Evolutionary conservation across 768 basidiomycete genomes (phyloP), one percentile per base, ranked within the genome.

Genomic region (Tricholoma saponaceum): DNA sequence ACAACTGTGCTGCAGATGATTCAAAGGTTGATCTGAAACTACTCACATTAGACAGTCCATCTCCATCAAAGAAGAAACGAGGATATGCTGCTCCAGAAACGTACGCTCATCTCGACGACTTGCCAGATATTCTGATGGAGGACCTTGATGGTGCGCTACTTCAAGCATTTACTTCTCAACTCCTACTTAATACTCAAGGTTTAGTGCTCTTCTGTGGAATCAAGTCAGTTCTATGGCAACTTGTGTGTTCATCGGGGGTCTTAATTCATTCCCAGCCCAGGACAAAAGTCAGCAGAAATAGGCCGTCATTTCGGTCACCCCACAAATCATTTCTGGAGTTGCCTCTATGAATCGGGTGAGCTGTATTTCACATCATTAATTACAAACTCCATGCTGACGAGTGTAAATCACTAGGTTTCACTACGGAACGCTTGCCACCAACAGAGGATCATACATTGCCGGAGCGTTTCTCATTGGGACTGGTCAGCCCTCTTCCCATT

Each of bases 171-270:
- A n/a, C n/a, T n/a, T n/a, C n/a, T n/a, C n/a, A n/a, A n/a, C n/a
- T n/a, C n/a, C n/a, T 33, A 32, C 25, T 49, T 8, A 20, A 26
- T 54, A 12, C 37, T 13, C n/a, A n/a, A n/a, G 14, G n/a, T 12
- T 0, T 35, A 93, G 90, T 93, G 22, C 62, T 92, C 13, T 92
- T 94, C 62, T 92, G 90, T 64, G 92, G 92, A 7, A 91, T 94
- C 51, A 95, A 92, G 91, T 91, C 60, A 54, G 78, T 60, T 14
- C 16, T 26, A 23, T 3, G 49, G 32, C 20, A 39, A 6, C n/a
- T n/a, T 39, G 37, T n/a, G n/a, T 39, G 37, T 39, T 7, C 5
- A 12, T 46, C 35, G 53, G 30, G n/a, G 4, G 37, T 33, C 44
- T 39, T 51, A n/a, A 13, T 26, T 20, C 30, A 25, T 53, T 1